Conservation (phyloP, 1,139 yeast species). For the Nakaseomyces uthaithaninus region DNA sequence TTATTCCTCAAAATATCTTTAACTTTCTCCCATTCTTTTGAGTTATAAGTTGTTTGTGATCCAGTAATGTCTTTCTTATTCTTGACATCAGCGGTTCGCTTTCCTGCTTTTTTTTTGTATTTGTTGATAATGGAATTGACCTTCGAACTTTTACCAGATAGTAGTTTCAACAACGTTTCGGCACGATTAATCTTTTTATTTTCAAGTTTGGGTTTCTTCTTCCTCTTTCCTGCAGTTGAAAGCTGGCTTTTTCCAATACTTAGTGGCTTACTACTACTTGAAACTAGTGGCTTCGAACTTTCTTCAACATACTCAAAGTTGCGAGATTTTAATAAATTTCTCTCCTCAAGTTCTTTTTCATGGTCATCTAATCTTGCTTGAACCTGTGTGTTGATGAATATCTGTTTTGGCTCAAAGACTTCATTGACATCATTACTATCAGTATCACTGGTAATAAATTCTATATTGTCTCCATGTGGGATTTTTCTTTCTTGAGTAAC, state of each 20-base stretch:
- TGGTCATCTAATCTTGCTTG: conserved; percentile 27
- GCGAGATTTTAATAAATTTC: conserved; percentile 17
- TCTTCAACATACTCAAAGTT: conserved; percentile 11
- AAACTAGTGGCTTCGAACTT: neutral
- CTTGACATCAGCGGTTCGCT: conserved; percentile 4
- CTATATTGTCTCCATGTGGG: neutral
- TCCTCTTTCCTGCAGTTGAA: conserved; percentile 5
- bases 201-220: neutral
- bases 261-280: neutral
- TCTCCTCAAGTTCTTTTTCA: conserved; percentile 16
- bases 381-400: conserved; percentile 29
- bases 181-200: neutral
- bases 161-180: neutral
- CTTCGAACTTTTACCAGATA: conserved; percentile 9
- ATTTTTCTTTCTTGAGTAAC: conserved; percentile 2
- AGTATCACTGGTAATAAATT: conserved; percentile 3
- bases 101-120: conserved; percentile 3
- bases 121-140: conserved; percentile 1
- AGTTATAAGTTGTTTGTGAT: conserved; percentile 16
- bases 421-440: conserved; percentile 5
- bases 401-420: conserved; percentile 7
- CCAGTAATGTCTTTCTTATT: conserved; percentile 3
- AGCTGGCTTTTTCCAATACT: neutral
- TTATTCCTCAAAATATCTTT: neutral
- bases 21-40: conserved; percentile 23